phyloP scores from a whole-genome alignment of 495 filamentous ascomycete genomes.

The Neurospora sp. region DNA sequence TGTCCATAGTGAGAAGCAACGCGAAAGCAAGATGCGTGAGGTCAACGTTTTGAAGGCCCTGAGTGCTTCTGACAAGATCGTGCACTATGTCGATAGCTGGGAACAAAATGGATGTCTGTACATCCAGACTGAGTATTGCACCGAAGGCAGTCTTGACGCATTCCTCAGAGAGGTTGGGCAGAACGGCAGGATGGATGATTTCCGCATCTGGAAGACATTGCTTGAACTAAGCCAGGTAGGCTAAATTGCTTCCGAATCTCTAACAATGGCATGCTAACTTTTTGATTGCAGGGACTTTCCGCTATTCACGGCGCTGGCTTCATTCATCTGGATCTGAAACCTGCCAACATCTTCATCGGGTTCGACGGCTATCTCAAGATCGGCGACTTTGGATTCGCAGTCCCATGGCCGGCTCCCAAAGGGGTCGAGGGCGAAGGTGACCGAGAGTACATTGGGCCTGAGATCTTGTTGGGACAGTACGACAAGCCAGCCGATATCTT shows the following conservation, averaged over 20 bases:
- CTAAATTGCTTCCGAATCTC: not conserved
- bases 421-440: constrained; percentile 88
- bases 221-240: constrained; percentile 71
- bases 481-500: constrained; percentile 92
- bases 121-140: constrained; percentile 94
- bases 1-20: constrained; percentile 62
- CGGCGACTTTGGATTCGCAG: constrained; percentile 89
- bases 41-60: constrained; percentile 64
- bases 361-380: constrained; percentile 91
- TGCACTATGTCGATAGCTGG: constrained; percentile 76
- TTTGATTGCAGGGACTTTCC: constrained; percentile 57
- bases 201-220: constrained; percentile 95
- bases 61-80: constrained; percentile 65
- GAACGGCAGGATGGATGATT: constrained; percentile 85
- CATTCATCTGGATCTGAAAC: constrained; percentile 92
- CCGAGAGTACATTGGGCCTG: constrained; percentile 88
- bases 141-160: constrained; percentile 77
- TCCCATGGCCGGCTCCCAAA: constrained; percentile 61
- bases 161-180: constrained; percentile 71
- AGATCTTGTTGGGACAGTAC: constrained; percentile 71
- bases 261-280: constrained; percentile 21
- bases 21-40: constrained; percentile 68
- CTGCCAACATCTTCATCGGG: constrained; percentile 84
- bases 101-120: constrained; percentile 72
- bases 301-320: constrained; percentile 81